Evolutionary conservation across 1,139 yeast species (phyloP).

Genomic region (Pneumocystis wakefieldiae): DNA sequence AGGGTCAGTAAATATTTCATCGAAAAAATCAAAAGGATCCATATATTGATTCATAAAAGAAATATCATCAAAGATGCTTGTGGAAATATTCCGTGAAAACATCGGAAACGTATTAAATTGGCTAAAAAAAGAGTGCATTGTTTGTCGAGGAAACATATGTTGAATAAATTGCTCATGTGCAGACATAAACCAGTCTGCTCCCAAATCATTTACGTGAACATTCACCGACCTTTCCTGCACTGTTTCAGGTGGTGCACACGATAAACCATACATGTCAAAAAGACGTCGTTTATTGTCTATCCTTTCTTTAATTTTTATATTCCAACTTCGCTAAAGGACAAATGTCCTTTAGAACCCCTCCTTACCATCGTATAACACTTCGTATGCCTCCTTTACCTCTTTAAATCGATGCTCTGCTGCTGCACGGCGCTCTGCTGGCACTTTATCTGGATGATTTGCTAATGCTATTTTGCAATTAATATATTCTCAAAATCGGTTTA

Average conservation of each 20-base stretch:
- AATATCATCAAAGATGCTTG: background rate
- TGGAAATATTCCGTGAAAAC: background rate
- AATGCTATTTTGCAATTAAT: constrained; percentile 32
- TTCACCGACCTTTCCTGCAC: background rate
- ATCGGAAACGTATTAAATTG: background rate
- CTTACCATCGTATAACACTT: constrained; percentile 1
- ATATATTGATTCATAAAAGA: background rate
- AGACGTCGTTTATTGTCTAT: background rate
- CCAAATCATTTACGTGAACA: background rate
- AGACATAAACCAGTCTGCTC: background rate
- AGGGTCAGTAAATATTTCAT: background rate
- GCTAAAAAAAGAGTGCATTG: background rate
- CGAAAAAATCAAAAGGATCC: background rate
- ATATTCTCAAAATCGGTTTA: background rate
- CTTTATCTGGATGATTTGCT: constrained; percentile 70
- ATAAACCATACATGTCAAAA: background rate
- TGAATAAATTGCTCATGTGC: background rate
- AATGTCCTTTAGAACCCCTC: constrained; percentile 1
- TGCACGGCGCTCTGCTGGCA: constrained; percentile 39
- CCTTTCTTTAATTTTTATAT: too few relatives aligned
- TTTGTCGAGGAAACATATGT: background rate
- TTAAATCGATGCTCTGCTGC: background rate
- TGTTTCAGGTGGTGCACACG: background rate
- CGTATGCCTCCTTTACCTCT: background rate
- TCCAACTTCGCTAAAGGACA: too few relatives aligned